These are phyloP conservation scores for Cladobotryum protrusum DNA, from an alignment of 2,329 filamentous ascomycete species.

Conservation along the genomic window DNA sequence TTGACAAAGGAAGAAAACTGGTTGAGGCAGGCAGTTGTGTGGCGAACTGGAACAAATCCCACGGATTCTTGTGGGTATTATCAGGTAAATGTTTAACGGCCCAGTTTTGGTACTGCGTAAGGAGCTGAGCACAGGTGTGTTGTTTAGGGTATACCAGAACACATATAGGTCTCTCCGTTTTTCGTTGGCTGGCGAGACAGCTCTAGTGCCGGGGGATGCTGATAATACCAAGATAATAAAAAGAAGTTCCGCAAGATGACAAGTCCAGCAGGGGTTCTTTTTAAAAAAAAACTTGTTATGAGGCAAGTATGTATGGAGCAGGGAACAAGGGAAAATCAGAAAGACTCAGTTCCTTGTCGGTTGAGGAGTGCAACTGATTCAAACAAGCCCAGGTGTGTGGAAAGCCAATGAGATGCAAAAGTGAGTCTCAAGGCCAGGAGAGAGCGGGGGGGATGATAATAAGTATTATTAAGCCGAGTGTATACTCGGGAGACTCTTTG, in stretches of 20 bases:
- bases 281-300: too few relatives aligned
- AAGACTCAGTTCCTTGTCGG: too few relatives aligned
- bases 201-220: neutral
- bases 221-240: neutral
- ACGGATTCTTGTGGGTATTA: neutral
- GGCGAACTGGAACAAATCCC: neutral
- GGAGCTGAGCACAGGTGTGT: neutral
- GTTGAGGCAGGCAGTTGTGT: neutral
- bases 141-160: conserved; percentile 1
- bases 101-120: neutral
- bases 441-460: too few relatives aligned
- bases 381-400: too few relatives aligned
- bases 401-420: too few relatives aligned
- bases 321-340: too few relatives aligned
- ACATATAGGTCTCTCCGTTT: neutral
- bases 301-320: too few relatives aligned
- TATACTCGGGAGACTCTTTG: too few relatives aligned
- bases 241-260: neutral
- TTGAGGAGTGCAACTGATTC: too few relatives aligned
- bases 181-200: neutral
- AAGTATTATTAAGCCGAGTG: too few relatives aligned
- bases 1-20: conserved; percentile 15
- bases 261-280: neutral
- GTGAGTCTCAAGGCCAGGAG: too few relatives aligned
- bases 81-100: neutral